Base-by-base conservation (phyloP, 345 rosid genomes). In the Kernera saxatilis region DNA sequence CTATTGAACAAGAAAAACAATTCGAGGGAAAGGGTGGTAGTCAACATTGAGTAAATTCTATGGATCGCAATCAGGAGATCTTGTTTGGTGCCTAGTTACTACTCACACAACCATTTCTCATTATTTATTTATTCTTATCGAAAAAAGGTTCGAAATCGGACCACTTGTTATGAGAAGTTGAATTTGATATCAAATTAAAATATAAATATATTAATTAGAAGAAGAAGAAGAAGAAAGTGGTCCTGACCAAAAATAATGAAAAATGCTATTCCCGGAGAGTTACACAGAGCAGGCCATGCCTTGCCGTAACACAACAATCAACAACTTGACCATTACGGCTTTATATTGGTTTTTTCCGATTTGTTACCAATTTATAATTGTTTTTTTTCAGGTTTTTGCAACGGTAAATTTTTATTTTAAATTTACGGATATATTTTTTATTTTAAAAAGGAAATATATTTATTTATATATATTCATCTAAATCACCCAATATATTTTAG, bases 321-420 rank as follows among this genome's bases (percentile, higher is more conserved):
- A 52, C 76, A 64, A 72, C 56, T 64, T 72, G 70, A 15, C 76
- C 65, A 33, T 17, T 30, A 30, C 15, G 35, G 9, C 2, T n/a
- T 23, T 15, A 3, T 40, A 58, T 2, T 26, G 15, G 67, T 62
- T 64, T 33, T 8, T 6, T 66, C 39, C 36, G 12, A 18, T 64
- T n/a, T n/a, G n/a, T n/a, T n/a, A n/a, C n/a, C n/a, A n/a, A n/a
- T n/a, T n/a, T n/a, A n/a, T n/a, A n/a, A n/a, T n/a, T n/a, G n/a
- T n/a, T n/a, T n/a, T n/a, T n/a, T n/a, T n/a, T n/a, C n/a, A n/a
- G n/a, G n/a, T n/a, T n/a, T n/a, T n/a, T n/a, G n/a, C n/a, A n/a
- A n/a, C n/a, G n/a, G n/a, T n/a, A n/a, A n/a, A n/a, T n/a, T n/a
- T n/a, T n/a, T n/a, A n/a, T n/a, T n/a, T n/a, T n/a, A n/a, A n/a